phyloP scores from a whole-genome alignment of 2,329 filamentous ascomycete species.

The Penicillium sp. region DNA sequence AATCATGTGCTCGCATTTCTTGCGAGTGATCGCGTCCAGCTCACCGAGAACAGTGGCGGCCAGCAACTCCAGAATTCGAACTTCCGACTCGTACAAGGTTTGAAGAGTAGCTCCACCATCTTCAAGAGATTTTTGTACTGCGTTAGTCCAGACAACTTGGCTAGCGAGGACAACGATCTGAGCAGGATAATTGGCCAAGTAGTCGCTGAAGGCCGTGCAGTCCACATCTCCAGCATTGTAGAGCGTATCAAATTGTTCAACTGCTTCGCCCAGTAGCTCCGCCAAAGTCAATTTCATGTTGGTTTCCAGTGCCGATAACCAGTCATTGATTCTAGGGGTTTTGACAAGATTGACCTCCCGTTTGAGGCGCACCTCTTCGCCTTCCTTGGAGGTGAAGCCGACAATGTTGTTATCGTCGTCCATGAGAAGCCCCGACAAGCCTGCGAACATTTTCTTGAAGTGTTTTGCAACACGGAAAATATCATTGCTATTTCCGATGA shows the following conservation, averaged over 20 bases:
- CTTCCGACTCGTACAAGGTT: slow-evolving; percentile 70
- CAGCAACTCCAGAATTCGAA: slow-evolving; percentile 76
- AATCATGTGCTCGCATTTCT: slow-evolving; percentile 97
- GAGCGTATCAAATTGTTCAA: slow-evolving; percentile 73
- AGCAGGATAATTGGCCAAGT: slow-evolving; percentile 77
- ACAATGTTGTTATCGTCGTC: slow-evolving; percentile 85
- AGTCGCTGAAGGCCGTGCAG: slow-evolving; percentile 63
- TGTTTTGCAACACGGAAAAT: slow-evolving; percentile 95
- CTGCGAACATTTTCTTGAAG: slow-evolving; percentile 99
- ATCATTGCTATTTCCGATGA: slow-evolving; percentile 99
- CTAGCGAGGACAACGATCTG: slow-evolving; percentile 94
- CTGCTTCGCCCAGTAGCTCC: slow-evolving; percentile 79
- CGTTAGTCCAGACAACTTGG: slow-evolving; percentile 87
- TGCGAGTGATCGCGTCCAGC: slow-evolving; percentile 75
- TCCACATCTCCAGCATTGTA: slow-evolving; percentile 69
- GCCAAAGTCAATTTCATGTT: slow-evolving; percentile 94
- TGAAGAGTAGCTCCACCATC: slow-evolving; percentile 65
- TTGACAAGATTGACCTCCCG: slow-evolving; percentile 88
- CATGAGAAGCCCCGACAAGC: slow-evolving; percentile 81
- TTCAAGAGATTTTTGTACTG: slow-evolving; percentile 70
- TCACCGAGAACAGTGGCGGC: slow-evolving; percentile 87
- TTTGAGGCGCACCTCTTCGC: slow-evolving; percentile 78
- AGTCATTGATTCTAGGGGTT: slow-evolving; percentile 96
- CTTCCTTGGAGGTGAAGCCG: slow-evolving; percentile 92
- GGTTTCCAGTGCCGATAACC: slow-evolving; percentile 85